phyloP scores from a whole-genome alignment of 371 early-diverging fungal genomes.

The Cokeromyces recurvatus region DNA sequence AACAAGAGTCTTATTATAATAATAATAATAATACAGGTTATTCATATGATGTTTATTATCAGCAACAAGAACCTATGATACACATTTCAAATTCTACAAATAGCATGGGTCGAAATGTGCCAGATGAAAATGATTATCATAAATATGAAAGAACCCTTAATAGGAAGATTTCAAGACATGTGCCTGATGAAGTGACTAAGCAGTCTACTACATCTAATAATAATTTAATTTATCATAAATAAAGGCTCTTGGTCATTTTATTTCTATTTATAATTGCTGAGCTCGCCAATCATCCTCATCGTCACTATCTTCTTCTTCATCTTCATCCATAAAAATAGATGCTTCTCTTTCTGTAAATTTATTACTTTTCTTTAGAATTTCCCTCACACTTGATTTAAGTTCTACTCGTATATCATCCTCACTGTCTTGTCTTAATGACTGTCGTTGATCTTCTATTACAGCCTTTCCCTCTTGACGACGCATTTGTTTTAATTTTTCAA shows the following conservation, averaged over 20 bases:
- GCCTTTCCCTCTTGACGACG: constrained; percentile 11
- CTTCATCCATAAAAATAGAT: constrained; percentile 23
- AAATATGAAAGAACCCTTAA: too few species aligned
- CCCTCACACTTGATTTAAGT: constrained; percentile 20
- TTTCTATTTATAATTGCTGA: constrained; percentile 14
- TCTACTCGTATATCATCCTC: constrained; percentile 13
- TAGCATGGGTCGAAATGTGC: too few species aligned
- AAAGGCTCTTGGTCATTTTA: too few species aligned
- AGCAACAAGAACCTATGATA: constrained; percentile 13
- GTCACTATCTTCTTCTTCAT: constrained; percentile 5
- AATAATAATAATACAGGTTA: background rate
- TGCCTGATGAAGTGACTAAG: too few species aligned
- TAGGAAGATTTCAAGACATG: too few species aligned
- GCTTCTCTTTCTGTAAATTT: constrained; percentile 8
- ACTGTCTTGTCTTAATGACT: background rate
- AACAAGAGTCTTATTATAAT: constrained; percentile 3
- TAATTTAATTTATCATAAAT: too few species aligned
- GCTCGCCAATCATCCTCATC: constrained; percentile 33
- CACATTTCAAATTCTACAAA: too few species aligned
- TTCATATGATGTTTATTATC: constrained; percentile 6
- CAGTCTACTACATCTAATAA: too few species aligned
- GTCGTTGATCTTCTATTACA: background rate
- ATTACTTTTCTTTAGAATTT: constrained; percentile 13
- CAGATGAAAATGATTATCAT: too few species aligned
- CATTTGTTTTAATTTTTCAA: constrained; percentile 28